These are phyloP conservation scores for Balakata baccata DNA, from an alignment of 345 rosid species.

Conservation along the genomic window DNA sequence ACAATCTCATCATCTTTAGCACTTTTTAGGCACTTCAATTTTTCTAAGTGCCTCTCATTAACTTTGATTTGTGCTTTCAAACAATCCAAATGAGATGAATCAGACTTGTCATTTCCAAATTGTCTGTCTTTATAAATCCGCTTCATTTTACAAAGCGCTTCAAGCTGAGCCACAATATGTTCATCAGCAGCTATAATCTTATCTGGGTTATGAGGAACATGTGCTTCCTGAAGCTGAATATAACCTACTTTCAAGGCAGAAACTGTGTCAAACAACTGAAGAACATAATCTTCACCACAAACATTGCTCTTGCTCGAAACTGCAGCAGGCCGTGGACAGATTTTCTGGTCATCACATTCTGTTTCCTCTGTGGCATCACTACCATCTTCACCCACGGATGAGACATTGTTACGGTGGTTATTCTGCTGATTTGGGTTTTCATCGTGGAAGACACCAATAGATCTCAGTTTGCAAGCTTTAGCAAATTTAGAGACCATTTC, in stretches of 20 bases:
- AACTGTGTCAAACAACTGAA: slow-evolving; percentile 47
- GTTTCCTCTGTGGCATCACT: slow-evolving; percentile 31
- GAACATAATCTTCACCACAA: slow-evolving; percentile 26
- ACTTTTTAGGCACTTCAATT: slow-evolving; percentile 35
- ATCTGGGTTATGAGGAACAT: slow-evolving; percentile 50
- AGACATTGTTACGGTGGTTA: slow-evolving; percentile 1
- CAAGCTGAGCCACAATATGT: slow-evolving; percentile 47
- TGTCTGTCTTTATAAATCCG: slow-evolving; percentile 32
- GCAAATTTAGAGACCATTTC: slow-evolving; percentile 56
- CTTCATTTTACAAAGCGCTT: slow-evolving; percentile 39
- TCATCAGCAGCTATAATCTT: slow-evolving; percentile 58
- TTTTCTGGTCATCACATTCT: slow-evolving; percentile 25
- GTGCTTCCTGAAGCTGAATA: slow-evolving; percentile 57
- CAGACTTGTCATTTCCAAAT: slow-evolving; percentile 21
- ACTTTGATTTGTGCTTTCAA: slow-evolving; percentile 34
- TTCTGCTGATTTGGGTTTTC: slow-evolving; percentile 30
- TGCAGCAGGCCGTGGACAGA: slow-evolving; percentile 29
- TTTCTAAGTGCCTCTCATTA: slow-evolving; percentile 39
- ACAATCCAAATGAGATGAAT: slow-evolving; percentile 27
- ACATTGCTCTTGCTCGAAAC: slow-evolving; percentile 23
- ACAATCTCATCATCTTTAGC: slow-evolving; percentile 41
- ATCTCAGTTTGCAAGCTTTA: slow-evolving; percentile 55
- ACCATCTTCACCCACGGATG: slow-evolving; percentile 23
- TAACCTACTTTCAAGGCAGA: slow-evolving; percentile 48
- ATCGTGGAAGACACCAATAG: slow-evolving; percentile 50